phyloP scores from a whole-genome alignment of 768 basidiomycete species.

The Cantharellus anzutake region DNA sequence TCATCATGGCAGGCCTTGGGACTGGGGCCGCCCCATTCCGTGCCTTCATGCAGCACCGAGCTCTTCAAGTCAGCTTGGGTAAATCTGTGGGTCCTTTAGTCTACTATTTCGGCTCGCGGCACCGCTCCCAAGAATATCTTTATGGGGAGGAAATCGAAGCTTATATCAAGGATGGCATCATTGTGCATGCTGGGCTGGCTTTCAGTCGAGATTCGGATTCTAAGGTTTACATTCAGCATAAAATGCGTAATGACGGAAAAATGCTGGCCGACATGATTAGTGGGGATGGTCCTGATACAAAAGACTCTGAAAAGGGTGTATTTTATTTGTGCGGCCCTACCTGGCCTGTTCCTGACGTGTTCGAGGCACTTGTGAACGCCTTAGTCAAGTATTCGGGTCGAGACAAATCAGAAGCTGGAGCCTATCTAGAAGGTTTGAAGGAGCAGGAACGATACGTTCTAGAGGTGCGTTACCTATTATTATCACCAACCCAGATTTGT shows the following conservation, averaged over 20 bases:
- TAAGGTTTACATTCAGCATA: slow-evolving; percentile 98
- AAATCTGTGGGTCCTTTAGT: slow-evolving; percentile 77
- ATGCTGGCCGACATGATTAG: slow-evolving; percentile 56
- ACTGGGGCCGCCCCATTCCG: slow-evolving; percentile 99
- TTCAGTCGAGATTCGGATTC: slow-evolving; percentile 86
- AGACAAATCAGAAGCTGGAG: slow-evolving; percentile 46
- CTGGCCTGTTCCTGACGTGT: slow-evolving; percentile 99
- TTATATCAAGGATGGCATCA: slow-evolving; percentile 65
- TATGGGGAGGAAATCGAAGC: slow-evolving; percentile 95
- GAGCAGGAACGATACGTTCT: slow-evolving; percentile 96
- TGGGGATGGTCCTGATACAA: slow-evolving; percentile 16
- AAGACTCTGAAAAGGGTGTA: slow-evolving; percentile 37
- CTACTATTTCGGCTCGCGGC: slow-evolving; percentile 97
- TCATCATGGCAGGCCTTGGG: slow-evolving; percentile 97
- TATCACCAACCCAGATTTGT: no score
- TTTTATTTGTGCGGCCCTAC: slow-evolving; percentile 98
- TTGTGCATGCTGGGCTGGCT: slow-evolving; percentile 81
- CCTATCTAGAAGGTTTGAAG: slow-evolving; percentile 74
- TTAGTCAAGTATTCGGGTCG: slow-evolving; percentile 52
- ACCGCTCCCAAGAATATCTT: slow-evolving; percentile 88
- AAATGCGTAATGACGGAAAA: slow-evolving; percentile 82
- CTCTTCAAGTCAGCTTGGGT: slow-evolving; percentile 56
- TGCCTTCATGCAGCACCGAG: slow-evolving; percentile 93
- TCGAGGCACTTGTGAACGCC: slow-evolving; percentile 74
- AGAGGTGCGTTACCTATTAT: slow-evolving; percentile 46